Evolutionary conservation across 2,329 filamentous ascomycete species (phyloP), one percentile per base, ranked within the genome.

Genomic region (Cladosporium cucumerinum): DNA sequence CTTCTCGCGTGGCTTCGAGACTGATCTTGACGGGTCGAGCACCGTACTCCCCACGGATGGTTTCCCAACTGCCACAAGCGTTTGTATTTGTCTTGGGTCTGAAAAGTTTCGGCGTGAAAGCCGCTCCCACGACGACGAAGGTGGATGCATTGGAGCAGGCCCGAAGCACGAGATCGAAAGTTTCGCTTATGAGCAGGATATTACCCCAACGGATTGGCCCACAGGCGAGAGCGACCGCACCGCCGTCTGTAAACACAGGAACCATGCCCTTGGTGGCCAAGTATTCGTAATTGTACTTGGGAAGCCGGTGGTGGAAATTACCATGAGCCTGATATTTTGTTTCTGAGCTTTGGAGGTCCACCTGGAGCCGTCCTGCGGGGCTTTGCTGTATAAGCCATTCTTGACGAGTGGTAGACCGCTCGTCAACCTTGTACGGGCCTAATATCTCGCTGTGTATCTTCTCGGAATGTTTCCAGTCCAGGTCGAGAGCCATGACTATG

Each of bases 11-110:
- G 12, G 11, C 10, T 1, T 52, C 18, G 3, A 52, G 1, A 8
- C 25, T 2, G 5, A 52, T 52, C 16, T 1, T 30, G 4, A 52
- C 49, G 0, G 12, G 8, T 5, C 11, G 25, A 5, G 12, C 2
- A 1, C 3, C 14, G 11, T 30, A 30, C 0, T n/a, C 16, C 0
- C 5, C 23, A 7, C 3, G 2, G 4, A n/a, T 26, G 6, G 25
- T 5, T n/a, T 30, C 1, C 25, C 49, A 52, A 6, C 49, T 30
- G 2, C 11, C 49, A 21, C 49, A 52, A 10, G 18, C 26, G 3
- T 52, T 7, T 26, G 5, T 1, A 7, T 7, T 30, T 25, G 12
- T 12, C 18, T 2, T 1, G 6, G 34, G 1, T 1, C 0, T 3
- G 6, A 36, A 36, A 18, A 5, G 1, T 2, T 36, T 4, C 14